Conservation (phyloP, 2,329 filamentous ascomycete species). For the Ophiognomonia clavigignenti-juglandacearum region DNA sequence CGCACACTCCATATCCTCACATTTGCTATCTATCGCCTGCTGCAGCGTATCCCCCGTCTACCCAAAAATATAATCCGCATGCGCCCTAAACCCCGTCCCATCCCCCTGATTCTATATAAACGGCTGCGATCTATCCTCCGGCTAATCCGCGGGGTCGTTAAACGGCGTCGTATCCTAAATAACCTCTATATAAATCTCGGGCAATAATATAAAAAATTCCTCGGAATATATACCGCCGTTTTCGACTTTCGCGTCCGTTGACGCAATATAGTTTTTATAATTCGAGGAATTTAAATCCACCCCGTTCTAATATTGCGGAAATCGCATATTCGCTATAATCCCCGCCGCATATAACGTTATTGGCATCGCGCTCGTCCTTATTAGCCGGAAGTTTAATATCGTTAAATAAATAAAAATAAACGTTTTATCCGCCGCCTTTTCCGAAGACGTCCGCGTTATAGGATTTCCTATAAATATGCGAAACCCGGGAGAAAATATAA, state of each 20-base stretch:
- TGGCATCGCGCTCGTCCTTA: too few species aligned
- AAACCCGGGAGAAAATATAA: too few species aligned
- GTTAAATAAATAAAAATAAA: too few species aligned
- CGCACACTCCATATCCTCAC: too few species aligned
- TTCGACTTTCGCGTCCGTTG: constrained; percentile 38
- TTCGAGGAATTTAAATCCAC: constrained; percentile 17
- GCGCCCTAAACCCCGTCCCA: constrained; percentile 39
- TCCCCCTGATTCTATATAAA: constrained; percentile 41
- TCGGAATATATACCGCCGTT: constrained; percentile 43
- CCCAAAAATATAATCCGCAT: constrained; percentile 48
- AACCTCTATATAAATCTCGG: constrained; percentile 44
- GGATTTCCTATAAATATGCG: too few species aligned
- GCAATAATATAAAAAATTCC: constrained; percentile 39
- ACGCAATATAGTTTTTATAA: constrained; percentile 36
- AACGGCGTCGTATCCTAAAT: constrained; percentile 41
- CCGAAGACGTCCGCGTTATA: too few species aligned
- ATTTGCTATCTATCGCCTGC: constrained; percentile 43
- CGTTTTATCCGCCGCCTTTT: too few species aligned
- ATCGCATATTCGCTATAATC: constrained; percentile 29
- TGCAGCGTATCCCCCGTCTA: constrained; percentile 45
- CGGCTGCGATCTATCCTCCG: constrained; percentile 35
- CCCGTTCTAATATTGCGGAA: constrained; percentile 8
- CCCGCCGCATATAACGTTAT: constrained; percentile 45
- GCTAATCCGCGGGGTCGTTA: constrained; percentile 36
- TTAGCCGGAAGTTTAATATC: too few species aligned